Percentiles rank a stretch among this genome's conserved stretches.
Evolutionary conservation across 2,329 filamentous ascomycete species (phyloP).

Genomic region (Calonectria leucothoes): DNA sequence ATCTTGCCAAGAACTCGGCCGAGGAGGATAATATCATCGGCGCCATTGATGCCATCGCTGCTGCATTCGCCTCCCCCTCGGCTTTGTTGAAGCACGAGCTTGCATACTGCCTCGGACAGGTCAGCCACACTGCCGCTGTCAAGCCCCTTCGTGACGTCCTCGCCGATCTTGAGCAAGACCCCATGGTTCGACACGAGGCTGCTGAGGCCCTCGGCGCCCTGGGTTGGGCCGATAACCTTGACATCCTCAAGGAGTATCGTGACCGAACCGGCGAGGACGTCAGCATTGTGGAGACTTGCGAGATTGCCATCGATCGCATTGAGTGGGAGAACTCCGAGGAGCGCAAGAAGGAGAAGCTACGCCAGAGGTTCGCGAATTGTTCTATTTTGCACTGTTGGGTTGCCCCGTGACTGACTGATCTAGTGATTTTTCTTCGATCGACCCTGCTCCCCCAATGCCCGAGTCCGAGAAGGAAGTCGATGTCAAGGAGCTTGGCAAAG

Average conservation of each 20-base stretch:
- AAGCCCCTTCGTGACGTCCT: slow-evolving; percentile 79
- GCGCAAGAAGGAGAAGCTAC: slow-evolving; percentile 79
- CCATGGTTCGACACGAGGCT: slow-evolving; percentile 97
- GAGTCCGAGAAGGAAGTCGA: slow-evolving; percentile 76
- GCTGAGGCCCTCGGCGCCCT: slow-evolving; percentile 94
- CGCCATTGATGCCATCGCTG: slow-evolving; percentile 85
- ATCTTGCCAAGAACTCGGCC: slow-evolving; percentile 78
- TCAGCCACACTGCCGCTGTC: slow-evolving; percentile 79
- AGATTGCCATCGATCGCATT: slow-evolving; percentile 94
- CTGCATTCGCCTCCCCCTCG: slow-evolving; percentile 85
- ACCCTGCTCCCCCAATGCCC: slow-evolving; percentile 90
- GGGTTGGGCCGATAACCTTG: slow-evolving; percentile 79
- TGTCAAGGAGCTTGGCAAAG: slow-evolving; percentile 80
- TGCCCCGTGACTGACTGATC: slow-evolving; percentile 44
- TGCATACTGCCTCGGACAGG: slow-evolving; percentile 96
- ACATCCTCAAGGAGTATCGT: slow-evolving; percentile 77
- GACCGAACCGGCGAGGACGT: slow-evolving; percentile 81
- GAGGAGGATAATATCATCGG: slow-evolving; percentile 67
- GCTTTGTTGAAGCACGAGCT: slow-evolving; percentile 96
- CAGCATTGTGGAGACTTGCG: slow-evolving; percentile 93
- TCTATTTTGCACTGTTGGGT: slow-evolving; percentile 29
- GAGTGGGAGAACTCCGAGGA: slow-evolving; percentile 88
- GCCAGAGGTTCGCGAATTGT: slow-evolving; percentile 73
- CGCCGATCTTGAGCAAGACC: slow-evolving; percentile 82
- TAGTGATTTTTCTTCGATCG: slow-evolving; percentile 95